Evolutionary conservation across 2,329 filamentous ascomycete genomes (phyloP).

Genomic region (Trichoderma koningiopsis): DNA sequence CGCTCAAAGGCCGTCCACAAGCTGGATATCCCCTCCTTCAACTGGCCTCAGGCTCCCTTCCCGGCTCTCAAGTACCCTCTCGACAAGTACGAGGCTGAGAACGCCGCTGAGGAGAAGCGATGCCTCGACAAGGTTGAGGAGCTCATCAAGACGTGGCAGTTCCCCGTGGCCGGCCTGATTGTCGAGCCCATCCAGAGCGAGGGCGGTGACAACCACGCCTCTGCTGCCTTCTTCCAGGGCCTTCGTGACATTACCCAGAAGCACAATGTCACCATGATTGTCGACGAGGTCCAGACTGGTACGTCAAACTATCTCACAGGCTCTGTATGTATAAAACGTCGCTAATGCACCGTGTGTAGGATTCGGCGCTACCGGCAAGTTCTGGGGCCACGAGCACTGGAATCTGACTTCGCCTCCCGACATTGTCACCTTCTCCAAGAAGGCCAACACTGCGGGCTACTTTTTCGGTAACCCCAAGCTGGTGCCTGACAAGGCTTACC

Average conservation of each 20-base stretch:
- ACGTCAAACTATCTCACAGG: background rate
- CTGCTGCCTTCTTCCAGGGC: slow-evolving; percentile 74
- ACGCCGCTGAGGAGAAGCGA: slow-evolving; percentile 69
- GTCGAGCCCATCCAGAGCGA: slow-evolving; percentile 83
- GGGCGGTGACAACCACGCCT: slow-evolving; percentile 82
- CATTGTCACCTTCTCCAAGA: slow-evolving; percentile 89
- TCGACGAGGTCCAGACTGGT: slow-evolving; percentile 78
- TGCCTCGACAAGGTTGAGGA: slow-evolving; percentile 74
- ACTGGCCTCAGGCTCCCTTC: slow-evolving; percentile 85
- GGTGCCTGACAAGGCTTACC: slow-evolving; percentile 78
- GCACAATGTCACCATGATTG: slow-evolving; percentile 72
- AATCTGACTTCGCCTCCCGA: slow-evolving; percentile 70
- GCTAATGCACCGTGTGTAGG: slow-evolving; percentile 24
- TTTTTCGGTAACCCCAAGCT: slow-evolving; percentile 77
- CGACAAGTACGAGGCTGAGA: slow-evolving; percentile 68
- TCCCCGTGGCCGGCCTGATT: slow-evolving; percentile 72
- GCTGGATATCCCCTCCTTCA: slow-evolving; percentile 83
- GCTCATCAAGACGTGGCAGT: slow-evolving; percentile 66
- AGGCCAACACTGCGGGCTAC: slow-evolving; percentile 82
- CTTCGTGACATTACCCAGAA: slow-evolving; percentile 72
- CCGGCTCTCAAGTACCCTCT: slow-evolving; percentile 77
- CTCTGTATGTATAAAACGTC: background rate
- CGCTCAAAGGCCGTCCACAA: slow-evolving; percentile 85
- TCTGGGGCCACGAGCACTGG: slow-evolving; percentile 90
- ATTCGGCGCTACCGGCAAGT: slow-evolving; percentile 81